Evolutionary conservation across 192 early-diverging fungal species (phyloP).

Genomic region (Umbelopsis sp.): DNA sequence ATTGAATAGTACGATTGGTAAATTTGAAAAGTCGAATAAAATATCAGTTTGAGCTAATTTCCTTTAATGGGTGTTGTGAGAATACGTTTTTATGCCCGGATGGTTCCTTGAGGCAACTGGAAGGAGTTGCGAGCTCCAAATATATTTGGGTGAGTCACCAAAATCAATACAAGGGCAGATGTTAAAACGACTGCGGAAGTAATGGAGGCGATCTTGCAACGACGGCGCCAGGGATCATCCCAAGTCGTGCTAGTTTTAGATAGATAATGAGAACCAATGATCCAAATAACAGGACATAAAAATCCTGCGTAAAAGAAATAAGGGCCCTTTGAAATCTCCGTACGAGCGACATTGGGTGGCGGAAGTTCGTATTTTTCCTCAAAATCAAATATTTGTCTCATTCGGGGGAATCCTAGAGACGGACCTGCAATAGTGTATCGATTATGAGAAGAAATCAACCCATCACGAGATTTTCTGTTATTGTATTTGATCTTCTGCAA

Average conservation of each 20-base stretch:
- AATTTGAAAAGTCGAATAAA: too few relatives aligned
- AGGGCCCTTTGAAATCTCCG: not conserved
- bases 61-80: too few relatives aligned
- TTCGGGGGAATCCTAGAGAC: not conserved
- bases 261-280: not conserved
- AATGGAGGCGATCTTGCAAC: not conserved
- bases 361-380: not conserved
- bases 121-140: slow-evolving; percentile 2
- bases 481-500: slow-evolving; percentile 17
- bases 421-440: not conserved
- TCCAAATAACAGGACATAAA: slow-evolving; percentile 2
- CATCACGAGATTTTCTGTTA: slow-evolving; percentile 8
- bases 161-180: not conserved
- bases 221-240: not conserved
- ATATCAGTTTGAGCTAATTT: too few relatives aligned
- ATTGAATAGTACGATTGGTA: too few relatives aligned
- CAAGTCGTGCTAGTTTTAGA: not conserved
- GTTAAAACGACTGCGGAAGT: not conserved
- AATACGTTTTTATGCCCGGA: too few relatives aligned
- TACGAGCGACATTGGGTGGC: not conserved
- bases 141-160: not conserved
- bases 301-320: slow-evolving; percentile 10
- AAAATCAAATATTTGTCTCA: not conserved
- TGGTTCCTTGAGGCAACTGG: not conserved
- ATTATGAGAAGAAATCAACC: not conserved